These are phyloP conservation scores for Lactifluus rugatus DNA, from an alignment of 768 basidiomycete species.

Conservation along the genomic window DNA sequence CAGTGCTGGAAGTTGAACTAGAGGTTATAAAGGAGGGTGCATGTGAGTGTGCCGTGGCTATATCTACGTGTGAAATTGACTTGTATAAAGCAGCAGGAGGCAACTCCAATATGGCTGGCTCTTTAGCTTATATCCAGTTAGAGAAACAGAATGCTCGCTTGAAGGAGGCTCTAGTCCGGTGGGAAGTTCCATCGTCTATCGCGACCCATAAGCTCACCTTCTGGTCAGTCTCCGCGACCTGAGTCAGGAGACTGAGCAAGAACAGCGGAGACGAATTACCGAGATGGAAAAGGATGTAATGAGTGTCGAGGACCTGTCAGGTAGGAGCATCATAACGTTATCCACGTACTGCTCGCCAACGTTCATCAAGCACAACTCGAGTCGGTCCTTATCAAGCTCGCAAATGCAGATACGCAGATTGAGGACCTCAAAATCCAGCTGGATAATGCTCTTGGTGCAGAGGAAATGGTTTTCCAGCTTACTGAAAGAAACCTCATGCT, in stretches of 20 bases:
- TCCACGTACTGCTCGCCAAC: conserved; percentile 6
- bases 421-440: conserved; percentile 91
- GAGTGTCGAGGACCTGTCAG: conserved; percentile 68
- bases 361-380: conserved; percentile 61
- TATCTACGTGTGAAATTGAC: not conserved
- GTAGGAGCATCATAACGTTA: conserved; percentile 30
- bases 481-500: conserved; percentile 91
- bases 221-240: conserved; percentile 69
- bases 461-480: conserved; percentile 91
- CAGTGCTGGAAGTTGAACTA: conserved; percentile 75
- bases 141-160: conserved; percentile 95
- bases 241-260: conserved; percentile 78
- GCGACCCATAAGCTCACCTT: conserved; percentile 1
- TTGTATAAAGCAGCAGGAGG: conserved; percentile 22
- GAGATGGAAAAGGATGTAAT: conserved; percentile 89
- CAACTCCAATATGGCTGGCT: conserved; percentile 38
- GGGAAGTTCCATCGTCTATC: conserved; percentile 18
- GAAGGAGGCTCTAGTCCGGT: conserved; percentile 90
- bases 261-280: conserved; percentile 65
- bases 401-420: conserved; percentile 84
- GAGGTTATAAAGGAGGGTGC: conserved; percentile 60
- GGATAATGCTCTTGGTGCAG: conserved; percentile 90
- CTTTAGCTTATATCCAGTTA: conserved; percentile 70
- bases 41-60: conserved; percentile 15
- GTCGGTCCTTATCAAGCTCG: conserved; percentile 63